These are phyloP conservation scores for Candida morakotiae DNA, from an alignment of 805 yeast species.

Conservation along the genomic window DNA sequence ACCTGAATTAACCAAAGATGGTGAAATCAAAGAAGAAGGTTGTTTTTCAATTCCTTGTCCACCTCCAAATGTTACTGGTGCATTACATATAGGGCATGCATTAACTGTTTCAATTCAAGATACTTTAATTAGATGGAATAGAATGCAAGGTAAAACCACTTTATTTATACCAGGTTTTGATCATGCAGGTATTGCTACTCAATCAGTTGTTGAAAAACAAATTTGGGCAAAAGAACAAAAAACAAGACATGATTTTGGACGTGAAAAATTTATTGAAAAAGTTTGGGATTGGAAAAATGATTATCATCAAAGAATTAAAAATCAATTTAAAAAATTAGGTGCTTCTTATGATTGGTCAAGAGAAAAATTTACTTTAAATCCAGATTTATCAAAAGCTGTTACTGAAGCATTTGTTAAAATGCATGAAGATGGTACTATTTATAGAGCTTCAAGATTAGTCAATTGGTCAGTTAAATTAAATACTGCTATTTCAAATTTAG, in stretches of 20 bases:
- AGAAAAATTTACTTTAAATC: slow-evolving; percentile 91
- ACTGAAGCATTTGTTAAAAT: slow-evolving; percentile 85
- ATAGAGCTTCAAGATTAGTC: slow-evolving; percentile 88
- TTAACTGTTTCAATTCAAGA: slow-evolving; percentile 94
- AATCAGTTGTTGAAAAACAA: slow-evolving; percentile 95
- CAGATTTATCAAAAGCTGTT: slow-evolving; percentile 73
- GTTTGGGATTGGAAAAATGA: slow-evolving; percentile 99
- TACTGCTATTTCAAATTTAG: slow-evolving; percentile 94
- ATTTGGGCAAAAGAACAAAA: slow-evolving; percentile 82
- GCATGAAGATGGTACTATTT: slow-evolving; percentile 92
- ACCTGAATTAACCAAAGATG: slow-evolving; percentile 77
- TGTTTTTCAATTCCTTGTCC: slow-evolving; percentile 93
- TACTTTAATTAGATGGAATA: slow-evolving; percentile 84
- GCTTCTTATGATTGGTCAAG: slow-evolving; percentile 96
- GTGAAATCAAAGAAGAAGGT: slow-evolving; percentile 77
- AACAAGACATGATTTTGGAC: slow-evolving; percentile 93
- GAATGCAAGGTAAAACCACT: slow-evolving; percentile 96
- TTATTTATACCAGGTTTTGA: slow-evolving; percentile 94
- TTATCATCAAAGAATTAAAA: slow-evolving; percentile 80
- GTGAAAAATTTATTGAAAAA: slow-evolving; percentile 80
- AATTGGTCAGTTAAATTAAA: slow-evolving; percentile 95
- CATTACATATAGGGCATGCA: slow-evolving; percentile 97
- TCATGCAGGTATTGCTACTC: slow-evolving; percentile 99
- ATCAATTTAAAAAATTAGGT: slow-evolving; percentile 82
- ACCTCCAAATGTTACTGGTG: slow-evolving; percentile 99